phyloP scores from a whole-genome alignment of 768 basidiomycete species.

The Austroboletus festivus region DNA sequence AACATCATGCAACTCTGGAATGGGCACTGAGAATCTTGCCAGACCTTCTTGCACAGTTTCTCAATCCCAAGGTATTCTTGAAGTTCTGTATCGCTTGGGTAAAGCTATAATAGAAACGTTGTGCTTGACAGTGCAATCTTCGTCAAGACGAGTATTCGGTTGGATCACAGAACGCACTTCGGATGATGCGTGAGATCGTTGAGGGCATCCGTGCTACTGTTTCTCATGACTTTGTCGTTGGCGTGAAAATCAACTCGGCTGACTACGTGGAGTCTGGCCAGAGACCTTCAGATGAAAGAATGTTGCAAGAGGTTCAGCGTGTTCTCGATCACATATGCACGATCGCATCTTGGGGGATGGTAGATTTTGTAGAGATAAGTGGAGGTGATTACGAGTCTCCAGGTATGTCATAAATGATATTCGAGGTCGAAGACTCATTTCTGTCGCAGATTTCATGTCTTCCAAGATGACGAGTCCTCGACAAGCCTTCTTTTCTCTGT shows the following conservation, averaged over 20 bases:
- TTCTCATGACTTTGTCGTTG: slow-evolving; percentile 62
- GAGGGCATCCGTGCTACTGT: slow-evolving; percentile 50
- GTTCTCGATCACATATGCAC: slow-evolving; percentile 59
- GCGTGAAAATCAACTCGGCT: slow-evolving; percentile 77
- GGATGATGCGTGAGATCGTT: slow-evolving; percentile 56
- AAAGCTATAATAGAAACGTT: slow-evolving; percentile 13
- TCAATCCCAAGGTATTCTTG: slow-evolving; percentile 60
- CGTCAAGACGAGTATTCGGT: slow-evolving; percentile 62
- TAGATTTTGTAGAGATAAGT: slow-evolving; percentile 87
- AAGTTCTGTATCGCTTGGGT: neutral
- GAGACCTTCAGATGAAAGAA: slow-evolving; percentile 31
- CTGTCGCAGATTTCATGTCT: slow-evolving; percentile 42
- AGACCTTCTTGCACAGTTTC: slow-evolving; percentile 80
- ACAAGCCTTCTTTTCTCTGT: slow-evolving; percentile 71
- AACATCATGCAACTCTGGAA: neutral
- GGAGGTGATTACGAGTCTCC: slow-evolving; percentile 85
- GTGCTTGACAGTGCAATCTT: slow-evolving; percentile 40
- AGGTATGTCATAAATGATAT: slow-evolving; percentile 38
- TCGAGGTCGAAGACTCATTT: neutral
- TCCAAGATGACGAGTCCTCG: slow-evolving; percentile 34
- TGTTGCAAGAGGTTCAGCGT: slow-evolving; percentile 26
- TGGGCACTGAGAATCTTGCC: neutral
- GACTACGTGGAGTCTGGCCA: slow-evolving; percentile 54
- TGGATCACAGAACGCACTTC: slow-evolving; percentile 42
- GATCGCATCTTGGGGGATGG: slow-evolving; percentile 58